Conservation (phyloP, 768 basidiomycete species). For the Termitomyces sp. region DNA sequence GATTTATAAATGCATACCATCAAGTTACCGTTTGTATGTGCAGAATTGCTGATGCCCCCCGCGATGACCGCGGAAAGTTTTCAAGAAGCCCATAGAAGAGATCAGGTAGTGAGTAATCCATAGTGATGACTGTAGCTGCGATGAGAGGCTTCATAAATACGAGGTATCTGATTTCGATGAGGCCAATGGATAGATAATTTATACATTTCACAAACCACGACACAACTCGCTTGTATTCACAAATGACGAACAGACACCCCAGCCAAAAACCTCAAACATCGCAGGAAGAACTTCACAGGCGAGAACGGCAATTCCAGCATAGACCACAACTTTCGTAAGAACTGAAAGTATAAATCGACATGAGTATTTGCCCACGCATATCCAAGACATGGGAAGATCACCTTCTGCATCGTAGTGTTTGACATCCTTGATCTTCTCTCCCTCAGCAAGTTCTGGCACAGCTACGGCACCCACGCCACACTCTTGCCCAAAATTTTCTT, state of each 20-base stretch:
- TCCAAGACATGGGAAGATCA: conserved; percentile 26
- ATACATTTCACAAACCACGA: background rate
- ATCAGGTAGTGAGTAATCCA: background rate
- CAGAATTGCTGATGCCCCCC: background rate
- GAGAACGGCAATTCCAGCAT: conserved; percentile 77
- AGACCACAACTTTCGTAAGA: conserved; percentile 86
- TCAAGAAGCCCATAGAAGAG: background rate
- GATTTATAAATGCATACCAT: no score
- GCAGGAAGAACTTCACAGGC: conserved; percentile 59
- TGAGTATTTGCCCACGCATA: background rate
- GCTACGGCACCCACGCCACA: background rate
- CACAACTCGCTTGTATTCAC: background rate
- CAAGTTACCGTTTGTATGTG: background rate
- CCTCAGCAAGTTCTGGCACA: conserved; percentile 4
- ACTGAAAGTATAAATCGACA: conserved; percentile 38
- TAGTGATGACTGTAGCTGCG: background rate
- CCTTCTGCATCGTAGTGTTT: conserved; percentile 88
- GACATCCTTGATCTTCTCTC: conserved; percentile 26
- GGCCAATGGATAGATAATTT: background rate
- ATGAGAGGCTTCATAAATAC: background rate
- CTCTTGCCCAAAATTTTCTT: conserved; percentile 3
- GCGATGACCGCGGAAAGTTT: background rate
- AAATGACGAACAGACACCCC: conserved; percentile 47
- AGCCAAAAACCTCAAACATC: conserved; percentile 62
- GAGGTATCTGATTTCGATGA: background rate